These are phyloP conservation scores for Oryza meridionalis DNA, from an alignment of 176 grass and related monocot genomes.

Conservation along the genomic window DNA sequence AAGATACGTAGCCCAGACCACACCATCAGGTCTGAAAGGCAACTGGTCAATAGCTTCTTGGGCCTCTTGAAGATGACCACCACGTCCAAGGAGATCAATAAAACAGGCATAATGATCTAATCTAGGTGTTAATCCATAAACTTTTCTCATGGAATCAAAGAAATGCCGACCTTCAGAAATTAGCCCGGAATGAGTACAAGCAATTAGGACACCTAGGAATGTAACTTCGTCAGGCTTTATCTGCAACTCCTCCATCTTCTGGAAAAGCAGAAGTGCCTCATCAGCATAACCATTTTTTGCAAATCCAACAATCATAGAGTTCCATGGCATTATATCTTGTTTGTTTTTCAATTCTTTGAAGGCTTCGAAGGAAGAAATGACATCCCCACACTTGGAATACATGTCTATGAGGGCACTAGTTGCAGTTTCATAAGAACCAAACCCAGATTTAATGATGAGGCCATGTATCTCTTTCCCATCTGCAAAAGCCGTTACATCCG, in stretches of 20 bases:
- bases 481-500: constrained; percentile 45
- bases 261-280: constrained; percentile 60
- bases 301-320: constrained; percentile 76
- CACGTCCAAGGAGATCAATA: constrained; percentile 72
- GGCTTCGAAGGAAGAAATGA: constrained; percentile 51
- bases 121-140: constrained; percentile 55
- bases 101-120: constrained; percentile 70
- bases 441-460: constrained; percentile 64
- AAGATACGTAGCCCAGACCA: constrained; percentile 76
- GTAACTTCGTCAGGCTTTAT: constrained; percentile 66
- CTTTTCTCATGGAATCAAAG: constrained; percentile 57
- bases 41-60: constrained; percentile 56
- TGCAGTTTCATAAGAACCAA: constrained; percentile 54
- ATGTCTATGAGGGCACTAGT: constrained; percentile 64
- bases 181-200: constrained; percentile 68
- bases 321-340: constrained; percentile 59
- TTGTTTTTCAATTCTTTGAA: constrained; percentile 66
- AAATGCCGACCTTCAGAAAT: constrained; percentile 49
- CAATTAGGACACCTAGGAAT: constrained; percentile 67
- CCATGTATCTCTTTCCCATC: constrained; percentile 61
- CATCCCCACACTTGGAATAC: constrained; percentile 81
- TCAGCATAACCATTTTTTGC: constrained; percentile 71
- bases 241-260: constrained; percentile 53
- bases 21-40: constrained; percentile 69
- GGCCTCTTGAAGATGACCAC: constrained; percentile 69